These are phyloP conservation scores for Pistacia atlantica DNA, from an alignment of 345 rosid species.

Conservation along the genomic window DNA sequence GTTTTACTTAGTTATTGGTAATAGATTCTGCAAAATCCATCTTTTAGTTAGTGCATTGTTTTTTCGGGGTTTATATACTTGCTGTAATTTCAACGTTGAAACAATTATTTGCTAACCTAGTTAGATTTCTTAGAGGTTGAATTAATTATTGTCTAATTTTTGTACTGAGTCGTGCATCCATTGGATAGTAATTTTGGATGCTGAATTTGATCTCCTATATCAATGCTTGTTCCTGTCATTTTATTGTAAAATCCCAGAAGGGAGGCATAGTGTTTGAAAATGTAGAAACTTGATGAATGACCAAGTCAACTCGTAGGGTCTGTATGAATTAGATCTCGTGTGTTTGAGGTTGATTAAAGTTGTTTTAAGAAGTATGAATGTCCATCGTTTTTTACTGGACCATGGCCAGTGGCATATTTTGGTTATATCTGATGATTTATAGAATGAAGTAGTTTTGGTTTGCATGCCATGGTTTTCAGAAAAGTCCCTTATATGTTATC, in stretches of 20 bases:
- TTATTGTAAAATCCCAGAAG: neutral
- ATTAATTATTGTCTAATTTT: too few relatives aligned
- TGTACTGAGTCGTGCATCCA: neutral
- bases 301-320: too few relatives aligned
- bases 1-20: neutral
- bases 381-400: neutral
- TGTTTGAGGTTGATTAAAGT: neutral
- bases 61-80: neutral
- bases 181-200: neutral
- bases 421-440: neutral
- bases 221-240: neutral
- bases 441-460: neutral
- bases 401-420: neutral
- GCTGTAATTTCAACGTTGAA: neutral
- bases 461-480: neutral
- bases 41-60: neutral
- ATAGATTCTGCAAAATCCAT: neutral
- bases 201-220: neutral
- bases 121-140: neutral
- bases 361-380: too few relatives aligned
- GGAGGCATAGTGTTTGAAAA: neutral
- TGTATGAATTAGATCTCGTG: neutral
- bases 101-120: neutral
- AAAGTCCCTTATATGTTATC: too few relatives aligned
- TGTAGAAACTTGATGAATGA: neutral